phyloP scores from a whole-genome alignment of 257 asterid species.

The Petrea volubilis region DNA sequence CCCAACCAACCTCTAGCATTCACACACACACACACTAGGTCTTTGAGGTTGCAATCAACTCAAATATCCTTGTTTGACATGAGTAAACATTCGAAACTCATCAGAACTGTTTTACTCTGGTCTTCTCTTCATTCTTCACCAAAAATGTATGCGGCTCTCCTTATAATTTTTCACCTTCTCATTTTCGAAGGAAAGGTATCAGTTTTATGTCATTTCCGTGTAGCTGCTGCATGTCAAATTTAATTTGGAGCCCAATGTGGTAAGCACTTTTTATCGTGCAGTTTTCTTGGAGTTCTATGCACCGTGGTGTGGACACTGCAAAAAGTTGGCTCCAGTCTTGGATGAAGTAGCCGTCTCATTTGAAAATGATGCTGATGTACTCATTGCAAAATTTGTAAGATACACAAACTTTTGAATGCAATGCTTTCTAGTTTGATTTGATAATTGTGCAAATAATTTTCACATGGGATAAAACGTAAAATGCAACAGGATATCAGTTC shows the following conservation, averaged over 20 bases:
- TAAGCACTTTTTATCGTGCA: conserved; percentile 31
- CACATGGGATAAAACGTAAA: background rate
- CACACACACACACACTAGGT: background rate
- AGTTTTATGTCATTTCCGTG: background rate
- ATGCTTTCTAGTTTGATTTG: background rate
- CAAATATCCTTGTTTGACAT: background rate
- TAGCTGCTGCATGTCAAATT: conserved; percentile 13
- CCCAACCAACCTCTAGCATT: background rate
- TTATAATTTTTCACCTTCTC: background rate
- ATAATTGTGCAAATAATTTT: background rate
- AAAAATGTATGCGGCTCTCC: background rate
- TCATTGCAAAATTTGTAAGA: conserved; percentile 84
- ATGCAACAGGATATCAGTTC: background rate
- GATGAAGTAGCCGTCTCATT: conserved; percentile 87
- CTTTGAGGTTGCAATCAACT: background rate
- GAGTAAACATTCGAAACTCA: background rate
- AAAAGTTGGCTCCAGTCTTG: conserved; percentile 84
- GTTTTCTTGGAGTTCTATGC: conserved; percentile 87
- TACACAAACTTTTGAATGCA: background rate
- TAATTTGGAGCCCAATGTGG: conserved; percentile 11
- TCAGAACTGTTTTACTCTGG: background rate
- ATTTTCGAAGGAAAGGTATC: background rate
- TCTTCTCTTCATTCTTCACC: background rate
- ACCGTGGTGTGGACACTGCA: conserved; percentile 98
- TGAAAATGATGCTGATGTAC: conserved; percentile 61